Percentiles rank a stretch among this genome's conserved stretches.
phyloP scores from a whole-genome alignment of 108 stramenopile genomes.

The Fragilaria radians region DNA sequence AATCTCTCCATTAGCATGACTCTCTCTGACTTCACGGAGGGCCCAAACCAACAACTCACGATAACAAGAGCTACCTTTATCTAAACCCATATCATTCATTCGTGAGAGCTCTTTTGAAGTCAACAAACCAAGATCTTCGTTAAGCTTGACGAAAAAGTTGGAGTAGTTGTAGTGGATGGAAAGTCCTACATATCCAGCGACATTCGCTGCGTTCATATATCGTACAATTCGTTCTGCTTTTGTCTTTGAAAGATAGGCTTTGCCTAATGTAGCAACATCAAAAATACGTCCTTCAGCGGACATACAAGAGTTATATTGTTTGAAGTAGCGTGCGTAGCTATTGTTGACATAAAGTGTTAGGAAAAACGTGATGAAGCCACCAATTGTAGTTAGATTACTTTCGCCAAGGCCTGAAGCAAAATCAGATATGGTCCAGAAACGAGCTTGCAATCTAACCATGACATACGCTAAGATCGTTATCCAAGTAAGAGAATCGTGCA shows the following conservation, averaged over 20 bases:
- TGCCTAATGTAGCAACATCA: slow-evolving; percentile 34
- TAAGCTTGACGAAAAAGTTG: slow-evolving; percentile 31
- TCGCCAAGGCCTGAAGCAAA: not conserved
- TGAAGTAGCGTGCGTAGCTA: slow-evolving; percentile 29
- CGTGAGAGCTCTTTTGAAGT: slow-evolving; percentile 21
- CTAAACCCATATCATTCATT: too few species aligned
- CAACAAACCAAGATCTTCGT: slow-evolving; percentile 18
- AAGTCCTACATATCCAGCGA: slow-evolving; percentile 41
- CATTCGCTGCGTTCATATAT: slow-evolving; percentile 46
- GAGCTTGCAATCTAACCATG: slow-evolving; percentile 17
- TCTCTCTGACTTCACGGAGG: slow-evolving; percentile 11
- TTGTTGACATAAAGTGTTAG: slow-evolving; percentile 41
- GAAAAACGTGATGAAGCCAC: slow-evolving; percentile 17
- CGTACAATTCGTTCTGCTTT: slow-evolving; percentile 27
- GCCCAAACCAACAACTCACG: slow-evolving; percentile 22
- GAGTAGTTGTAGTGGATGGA: slow-evolving; percentile 11
- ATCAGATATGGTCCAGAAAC: not conserved
- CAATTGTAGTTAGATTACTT: not conserved
- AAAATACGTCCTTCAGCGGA: slow-evolving; percentile 36
- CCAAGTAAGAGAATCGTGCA: slow-evolving; percentile 29
- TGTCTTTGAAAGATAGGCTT: slow-evolving; percentile 21
- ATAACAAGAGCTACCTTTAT: too few species aligned
- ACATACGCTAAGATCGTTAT: slow-evolving; percentile 24
- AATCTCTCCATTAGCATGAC: slow-evolving; percentile 4
- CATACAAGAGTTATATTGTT: slow-evolving; percentile 26